Evolutionary conservation across 768 basidiomycete genomes (phyloP).

Genomic region (Rhodotorula taiwanensis): DNA sequence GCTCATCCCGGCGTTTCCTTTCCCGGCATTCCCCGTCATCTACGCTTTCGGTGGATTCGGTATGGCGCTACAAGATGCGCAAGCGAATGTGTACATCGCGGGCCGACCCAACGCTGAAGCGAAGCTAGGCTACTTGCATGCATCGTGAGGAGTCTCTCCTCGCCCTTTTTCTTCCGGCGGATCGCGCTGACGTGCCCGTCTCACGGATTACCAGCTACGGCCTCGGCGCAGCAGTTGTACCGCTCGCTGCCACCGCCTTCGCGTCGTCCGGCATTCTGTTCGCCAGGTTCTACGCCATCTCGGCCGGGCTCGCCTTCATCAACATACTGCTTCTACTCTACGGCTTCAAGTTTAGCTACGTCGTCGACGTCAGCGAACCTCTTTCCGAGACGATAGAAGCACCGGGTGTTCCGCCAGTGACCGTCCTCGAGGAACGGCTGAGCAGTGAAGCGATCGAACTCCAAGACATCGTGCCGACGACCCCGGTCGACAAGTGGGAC

Average conservation of each 20-base stretch:
- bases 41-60: slow-evolving; percentile 27
- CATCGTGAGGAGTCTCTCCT: slow-evolving; percentile 1
- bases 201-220: background rate
- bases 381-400: background rate
- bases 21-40: slow-evolving; percentile 15
- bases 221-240: slow-evolving; percentile 17
- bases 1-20: slow-evolving; percentile 31
- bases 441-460: slow-evolving; percentile 7
- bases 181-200: no score
- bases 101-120: slow-evolving; percentile 5
- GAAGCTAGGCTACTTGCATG: slow-evolving; percentile 20
- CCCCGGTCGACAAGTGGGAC: background rate
- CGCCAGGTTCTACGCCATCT: slow-evolving; percentile 26
- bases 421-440: no score
- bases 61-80: slow-evolving; percentile 22
- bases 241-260: slow-evolving; percentile 30
- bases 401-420: background rate
- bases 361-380: slow-evolving; percentile 6
- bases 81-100: slow-evolving; percentile 29
- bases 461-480: background rate
- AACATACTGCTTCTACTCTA: slow-evolving; percentile 12
- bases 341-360: slow-evolving; percentile 25
- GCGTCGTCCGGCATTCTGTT: slow-evolving; percentile 16
- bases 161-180: no score
- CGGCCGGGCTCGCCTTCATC: slow-evolving; percentile 6